Base-by-base conservation (phyloP, 2,329 filamentous ascomycete species). In the Plenodomus lindquistii region DNA sequence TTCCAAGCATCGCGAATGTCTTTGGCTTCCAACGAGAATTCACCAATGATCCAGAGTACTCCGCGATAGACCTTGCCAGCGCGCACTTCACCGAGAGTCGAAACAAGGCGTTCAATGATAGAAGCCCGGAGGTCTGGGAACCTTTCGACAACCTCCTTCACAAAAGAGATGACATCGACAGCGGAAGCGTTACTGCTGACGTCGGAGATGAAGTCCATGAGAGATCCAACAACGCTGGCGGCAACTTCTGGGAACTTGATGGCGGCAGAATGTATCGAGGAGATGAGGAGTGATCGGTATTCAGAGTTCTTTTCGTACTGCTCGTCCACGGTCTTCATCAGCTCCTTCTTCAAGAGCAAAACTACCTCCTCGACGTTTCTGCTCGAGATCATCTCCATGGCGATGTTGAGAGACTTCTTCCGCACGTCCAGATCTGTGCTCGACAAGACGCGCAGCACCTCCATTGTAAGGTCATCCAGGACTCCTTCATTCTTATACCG, bases 161-260 rank as follows among this genome's bases (percentile, higher is more conserved):
- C 92, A 69, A 99, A 99, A 46, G 91, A 92, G 68, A 99, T 97
- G 44, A 99, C 93, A 73, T 99, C 94, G 22, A 99, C 90, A 1
- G 94, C 94, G 1, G 93, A 96, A 37, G 89, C 88, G 68, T 96
- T 97, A 79, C 96, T 97, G 80, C 96, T 97, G 73, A 97, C 97
- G 73, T 99, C 94, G 42, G 89, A 91, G 66, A 99, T 97, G 71
- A 97, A 97, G 74, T 99, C 94, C 94, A 99, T 99, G 44, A 99
- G 82, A 37, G 97, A 83, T 58, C 94, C 94, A 45, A 99, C 94
- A 15, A 99, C 94, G 68, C 91, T 97, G 38, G 93, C 89, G 20
- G 94, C 94, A 54, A 99, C 93, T 74, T 99, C 93, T 10, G 94
- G 97, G 78, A 97, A 97, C 71, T 96, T 97, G 80, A 99, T 97